Evolutionary conservation across 805 yeast species (phyloP), one percentile per base, ranked within the genome.

Genomic region (Kazachstania kunashirensis): DNA sequence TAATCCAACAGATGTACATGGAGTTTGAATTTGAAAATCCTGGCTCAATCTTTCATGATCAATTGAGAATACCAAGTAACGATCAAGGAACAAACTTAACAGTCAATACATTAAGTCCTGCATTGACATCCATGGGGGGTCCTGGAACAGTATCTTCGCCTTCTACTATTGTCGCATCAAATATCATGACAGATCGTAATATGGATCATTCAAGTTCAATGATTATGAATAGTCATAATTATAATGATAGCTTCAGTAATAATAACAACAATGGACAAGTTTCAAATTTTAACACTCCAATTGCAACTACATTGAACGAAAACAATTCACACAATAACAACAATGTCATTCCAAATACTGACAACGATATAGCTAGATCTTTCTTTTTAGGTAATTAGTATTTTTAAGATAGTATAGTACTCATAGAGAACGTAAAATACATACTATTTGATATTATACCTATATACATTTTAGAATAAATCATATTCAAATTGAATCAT

Each of bases 21-120:
- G 56, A 52, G 19, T 49, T 54, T 31, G 54, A 52, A 35, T 46
- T 52, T 29, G 55, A 46, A 16, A 48, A 49, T 34, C 43, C 50
- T n/a, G 42, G 37, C 17, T 37, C 45, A 3, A 43, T 48, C 25
- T 36, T 47, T 13, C 42, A 42, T 21, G 48, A 48, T 10, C 46
- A 41, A 24, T 24, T 38, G 16, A 39, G 21, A 7, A 10, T 17
- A 15, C 10, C 14, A n/a, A 24, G 17, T 12, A 11, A 9, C 10
- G 30, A 15, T 13, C 14, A 32, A 19, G 16, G 14, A 6, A 6
- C 9, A 6, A 24, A 25, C n/a, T n/a, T 11, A 4, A 17, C 13
- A 7, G 12, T 12, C 8, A 9, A 12, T 14, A 28, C 20, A 15
- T 37, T 37, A 13, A 34, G 33, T 29, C 37, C 41, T 10, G 25